Evolutionary conservation across 2,329 filamentous ascomycete species (phyloP), one percentile per base, ranked within the genome.

Genomic region (Ascochyta pisi): DNA sequence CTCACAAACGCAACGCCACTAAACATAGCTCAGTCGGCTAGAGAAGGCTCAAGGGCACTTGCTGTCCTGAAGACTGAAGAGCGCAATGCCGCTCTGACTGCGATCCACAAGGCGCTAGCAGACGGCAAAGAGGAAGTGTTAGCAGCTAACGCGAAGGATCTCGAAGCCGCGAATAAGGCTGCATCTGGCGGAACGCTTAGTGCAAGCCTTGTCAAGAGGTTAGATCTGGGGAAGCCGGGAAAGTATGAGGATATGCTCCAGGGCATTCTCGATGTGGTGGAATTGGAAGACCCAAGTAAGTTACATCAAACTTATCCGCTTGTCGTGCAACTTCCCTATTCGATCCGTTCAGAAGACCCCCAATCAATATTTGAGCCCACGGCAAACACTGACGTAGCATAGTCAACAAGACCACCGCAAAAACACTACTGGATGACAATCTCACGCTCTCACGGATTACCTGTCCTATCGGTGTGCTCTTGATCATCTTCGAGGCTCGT

Each of bases 231-330:
- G 44, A 89, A 90, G 75, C 86, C 87, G 71, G 94, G 94, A 55
- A 98, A 98, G 79, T 99, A 89, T 82, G 93, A 97, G 71, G 95
- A 98, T 72, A 98, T 99, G 95, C 83, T 99, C 62, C 89, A 93
- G 79, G 95, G 95, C 24, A 96, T 99, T 58, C 78, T 96, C 57
- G 92, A 96, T 77, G 95, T 99, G 58, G 84, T 89, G 63, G 84
- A 86, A 46, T 83, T 99, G 26, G 85, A 90, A 44, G 95, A 99
- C 78, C 95, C 95, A 64, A 85, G 91, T 95, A 82, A 69, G 85
- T 81, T n/a, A 23, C 27, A 33, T 16, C 15, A 10, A 33, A 15
- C 12, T 26, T 22, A 22, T 22, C 29, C 15, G 27, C 56, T 47
- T 19, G 29, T 12, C 22, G 19, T 22, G 22, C 6, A 19, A 37